A percentile compares a stretch with the other conserved stretches of the same genome.
Evolutionary conservation across 2,329 filamentous ascomycete genomes (phyloP).

Genomic region (Thelonectria rubi): DNA sequence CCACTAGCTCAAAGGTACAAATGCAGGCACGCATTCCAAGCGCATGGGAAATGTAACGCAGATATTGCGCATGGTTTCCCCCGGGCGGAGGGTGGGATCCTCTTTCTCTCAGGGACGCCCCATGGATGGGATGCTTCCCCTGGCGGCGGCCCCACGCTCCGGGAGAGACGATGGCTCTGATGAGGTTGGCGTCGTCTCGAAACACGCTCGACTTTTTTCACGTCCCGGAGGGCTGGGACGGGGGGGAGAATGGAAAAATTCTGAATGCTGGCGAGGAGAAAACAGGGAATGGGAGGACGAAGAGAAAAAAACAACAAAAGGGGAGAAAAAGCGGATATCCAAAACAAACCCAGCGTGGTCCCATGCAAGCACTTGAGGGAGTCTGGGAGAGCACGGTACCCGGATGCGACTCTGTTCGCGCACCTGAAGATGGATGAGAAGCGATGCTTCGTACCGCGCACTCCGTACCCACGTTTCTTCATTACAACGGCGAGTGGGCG

Average conservation of each 20-base stretch:
- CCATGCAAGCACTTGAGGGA: slow-evolving; percentile 26
- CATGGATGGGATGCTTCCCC: slow-evolving; percentile 14
- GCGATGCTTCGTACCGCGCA: not conserved
- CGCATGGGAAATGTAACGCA: slow-evolving; percentile 31
- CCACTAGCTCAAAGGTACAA: slow-evolving; percentile 34
- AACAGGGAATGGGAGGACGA: slow-evolving; percentile 19
- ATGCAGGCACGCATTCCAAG: slow-evolving; percentile 31
- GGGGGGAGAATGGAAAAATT: slow-evolving; percentile 9
- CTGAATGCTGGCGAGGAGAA: not conserved
- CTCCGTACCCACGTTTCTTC: too few species aligned
- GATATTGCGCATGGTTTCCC: slow-evolving; percentile 9
- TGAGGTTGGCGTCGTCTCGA: slow-evolving; percentile 31
- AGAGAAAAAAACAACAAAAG: not conserved
- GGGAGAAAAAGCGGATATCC: slow-evolving; percentile 1
- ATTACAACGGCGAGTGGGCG: not conserved
- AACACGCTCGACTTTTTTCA: slow-evolving; percentile 25
- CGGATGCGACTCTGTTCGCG: slow-evolving; percentile 8
- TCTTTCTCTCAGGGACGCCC: not conserved
- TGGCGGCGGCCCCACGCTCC: slow-evolving; percentile 41
- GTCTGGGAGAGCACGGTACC: slow-evolving; percentile 6
- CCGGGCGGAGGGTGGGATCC: slow-evolving; percentile 25
- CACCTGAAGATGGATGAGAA: slow-evolving; percentile 13
- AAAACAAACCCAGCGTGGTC: slow-evolving; percentile 15
- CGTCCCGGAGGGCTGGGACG: slow-evolving; percentile 16
- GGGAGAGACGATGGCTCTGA: slow-evolving; percentile 30